Conservation (phyloP, 2,329 filamentous ascomycete genomes). For the Talaromyces sp. region DNA sequence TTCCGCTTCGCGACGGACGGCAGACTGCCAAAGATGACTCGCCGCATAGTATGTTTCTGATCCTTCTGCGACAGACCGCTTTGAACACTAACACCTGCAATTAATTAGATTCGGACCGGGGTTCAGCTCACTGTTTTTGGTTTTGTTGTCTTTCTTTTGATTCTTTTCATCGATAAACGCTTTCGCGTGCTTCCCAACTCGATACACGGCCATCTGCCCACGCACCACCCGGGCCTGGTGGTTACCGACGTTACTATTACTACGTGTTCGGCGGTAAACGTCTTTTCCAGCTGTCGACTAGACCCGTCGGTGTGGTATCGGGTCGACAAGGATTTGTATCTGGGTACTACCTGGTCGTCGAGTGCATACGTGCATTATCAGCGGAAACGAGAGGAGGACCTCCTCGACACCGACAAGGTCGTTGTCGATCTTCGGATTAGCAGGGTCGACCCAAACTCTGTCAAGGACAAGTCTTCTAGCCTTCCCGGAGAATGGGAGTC, state of each 20-base stretch:
- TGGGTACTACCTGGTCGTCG: constrained; percentile 67
- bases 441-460: constrained; percentile 60
- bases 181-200: constrained; percentile 81
- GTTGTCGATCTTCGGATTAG: constrained; percentile 75
- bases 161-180: constrained; percentile 81
- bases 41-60: constrained; percentile 34
- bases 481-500: constrained; percentile 63
- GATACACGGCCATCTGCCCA: constrained; percentile 81
- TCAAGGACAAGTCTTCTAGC: constrained; percentile 4
- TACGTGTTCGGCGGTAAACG: constrained; percentile 69
- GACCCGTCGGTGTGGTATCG: constrained; percentile 72
- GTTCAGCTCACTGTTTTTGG: constrained; percentile 68
- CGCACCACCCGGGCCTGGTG: constrained; percentile 77
- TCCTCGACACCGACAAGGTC: constrained; percentile 68
- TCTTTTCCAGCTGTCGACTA: constrained; percentile 71
- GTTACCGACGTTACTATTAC: constrained; percentile 80
- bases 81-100: not conserved
- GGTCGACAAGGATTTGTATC: constrained; percentile 83
- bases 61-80: not conserved
- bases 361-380: constrained; percentile 78
- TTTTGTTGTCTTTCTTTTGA: constrained; percentile 62
- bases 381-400: constrained; percentile 80
- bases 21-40: constrained; percentile 28
- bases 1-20: not conserved
- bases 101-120: constrained; percentile 57